phyloP scores from a whole-genome alignment of 495 filamentous ascomycete genomes.

The Tuber magnatum region DNA sequence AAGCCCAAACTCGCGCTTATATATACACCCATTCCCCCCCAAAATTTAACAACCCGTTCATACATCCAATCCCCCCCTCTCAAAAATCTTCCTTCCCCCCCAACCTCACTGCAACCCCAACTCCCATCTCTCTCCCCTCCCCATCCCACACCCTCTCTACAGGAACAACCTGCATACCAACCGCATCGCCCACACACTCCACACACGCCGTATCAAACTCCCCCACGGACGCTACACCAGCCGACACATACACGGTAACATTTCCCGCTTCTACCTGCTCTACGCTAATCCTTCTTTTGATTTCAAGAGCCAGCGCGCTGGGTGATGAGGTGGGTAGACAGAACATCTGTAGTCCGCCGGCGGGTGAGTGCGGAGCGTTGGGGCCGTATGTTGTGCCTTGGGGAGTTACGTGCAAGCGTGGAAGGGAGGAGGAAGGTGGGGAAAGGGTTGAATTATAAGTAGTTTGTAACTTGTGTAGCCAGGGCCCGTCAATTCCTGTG shows the following conservation, averaged over 20 bases:
- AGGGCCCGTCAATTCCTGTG: constrained; percentile 20
- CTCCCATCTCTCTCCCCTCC: constrained; percentile 16
- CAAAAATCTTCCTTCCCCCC: constrained; percentile 2
- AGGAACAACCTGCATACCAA: constrained; percentile 23
- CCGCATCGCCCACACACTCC: neutral
- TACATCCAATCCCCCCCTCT: neutral
- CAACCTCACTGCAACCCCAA: constrained; percentile 20
- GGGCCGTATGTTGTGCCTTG: neutral
- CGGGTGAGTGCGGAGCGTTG: neutral
- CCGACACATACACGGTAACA: constrained; percentile 17
- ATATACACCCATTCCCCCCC: neutral
- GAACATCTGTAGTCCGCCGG: constrained; percentile 14
- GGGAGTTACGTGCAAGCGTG: neutral
- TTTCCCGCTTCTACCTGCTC: constrained; percentile 14
- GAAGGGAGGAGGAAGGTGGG: neutral
- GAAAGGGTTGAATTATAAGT: neutral
- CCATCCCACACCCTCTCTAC: constrained; percentile 27
- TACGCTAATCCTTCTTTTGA: neutral
- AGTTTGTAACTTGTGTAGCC: constrained; percentile 17
- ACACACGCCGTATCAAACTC: constrained; percentile 17
- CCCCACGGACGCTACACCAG: constrained; percentile 12
- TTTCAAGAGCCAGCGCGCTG: constrained; percentile 8
- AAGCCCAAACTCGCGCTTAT: neutral
- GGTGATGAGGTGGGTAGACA: constrained; percentile 8
- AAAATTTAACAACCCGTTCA: neutral